These are phyloP conservation scores for Ceratobasidium sp. DNA, from an alignment of 1,284 basidiomycete genomes.

Conservation along the genomic window DNA sequence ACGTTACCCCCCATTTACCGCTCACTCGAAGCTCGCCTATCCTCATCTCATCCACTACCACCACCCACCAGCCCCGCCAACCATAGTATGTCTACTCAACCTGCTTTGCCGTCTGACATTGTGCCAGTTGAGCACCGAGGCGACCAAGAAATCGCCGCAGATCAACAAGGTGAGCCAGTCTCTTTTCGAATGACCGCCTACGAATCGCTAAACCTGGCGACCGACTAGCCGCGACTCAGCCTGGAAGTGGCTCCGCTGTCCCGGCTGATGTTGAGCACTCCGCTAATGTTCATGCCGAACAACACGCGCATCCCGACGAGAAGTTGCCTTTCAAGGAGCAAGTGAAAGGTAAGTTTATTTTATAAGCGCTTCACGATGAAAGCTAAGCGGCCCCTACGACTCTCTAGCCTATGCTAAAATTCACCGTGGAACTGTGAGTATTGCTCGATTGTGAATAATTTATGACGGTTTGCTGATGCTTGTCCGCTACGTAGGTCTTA, in stretches of 20 bases:
- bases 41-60: no score
- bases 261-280: constrained; percentile 30
- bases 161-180: constrained; percentile 34
- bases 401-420: constrained; percentile 34
- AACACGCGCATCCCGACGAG: constrained; percentile 14
- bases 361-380: not conserved
- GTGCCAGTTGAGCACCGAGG: constrained; percentile 11
- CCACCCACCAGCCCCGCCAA: not conserved
- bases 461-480: not conserved
- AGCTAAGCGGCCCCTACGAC: not conserved
- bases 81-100: constrained; percentile 26
- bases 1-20: not conserved
- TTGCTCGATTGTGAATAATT: not conserved
- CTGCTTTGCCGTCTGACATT: constrained; percentile 39
- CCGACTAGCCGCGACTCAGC: constrained; percentile 29
- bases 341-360: constrained; percentile 35
- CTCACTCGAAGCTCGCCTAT: no score
- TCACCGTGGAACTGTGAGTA: constrained; percentile 38
- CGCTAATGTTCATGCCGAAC: constrained; percentile 31
- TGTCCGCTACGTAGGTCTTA: constrained; percentile 10
- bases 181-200: not conserved
- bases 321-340: constrained; percentile 43
- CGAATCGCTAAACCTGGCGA: not conserved
- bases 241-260: constrained; percentile 31
- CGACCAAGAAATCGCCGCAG: constrained; percentile 15